These are phyloP conservation scores for Castanopsis chinensis DNA, from an alignment of 306 rosid genomes.

Conservation along the genomic window DNA sequence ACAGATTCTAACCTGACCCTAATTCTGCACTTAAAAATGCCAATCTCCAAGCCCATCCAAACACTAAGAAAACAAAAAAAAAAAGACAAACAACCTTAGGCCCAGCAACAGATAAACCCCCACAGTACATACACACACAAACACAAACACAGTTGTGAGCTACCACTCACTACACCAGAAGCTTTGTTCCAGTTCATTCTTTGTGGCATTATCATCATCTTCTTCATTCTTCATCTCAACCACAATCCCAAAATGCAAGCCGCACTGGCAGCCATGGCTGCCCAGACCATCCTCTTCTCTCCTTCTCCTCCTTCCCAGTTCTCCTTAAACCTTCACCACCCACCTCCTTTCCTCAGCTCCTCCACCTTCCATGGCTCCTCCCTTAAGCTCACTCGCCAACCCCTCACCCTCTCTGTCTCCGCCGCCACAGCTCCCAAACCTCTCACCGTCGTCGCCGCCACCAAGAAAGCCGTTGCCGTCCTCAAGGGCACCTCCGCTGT, in stretches of 20 bases:
- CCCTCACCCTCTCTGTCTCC: conserved; percentile 30
- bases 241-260: conserved; percentile 41
- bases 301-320: conserved; percentile 17
- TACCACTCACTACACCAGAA: not conserved
- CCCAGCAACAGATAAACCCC: too few species aligned
- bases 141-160: not conserved
- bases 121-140: too few species aligned
- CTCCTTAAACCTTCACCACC: conserved; percentile 15
- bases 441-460: conserved; percentile 48
- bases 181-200: not conserved
- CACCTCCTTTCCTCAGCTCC: conserved; percentile 18
- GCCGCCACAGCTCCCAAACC: conserved; percentile 46
- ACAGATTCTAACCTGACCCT: too few species aligned
- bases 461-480: conserved; percentile 72
- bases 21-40: too few species aligned
- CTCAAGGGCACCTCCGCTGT: conserved; percentile 64
- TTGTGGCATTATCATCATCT: not conserved
- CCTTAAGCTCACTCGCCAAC: conserved; percentile 41
- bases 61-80: too few species aligned
- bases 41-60: too few species aligned
- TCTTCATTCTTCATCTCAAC: not conserved
- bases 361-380: conserved; percentile 64
- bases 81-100: too few species aligned
- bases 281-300: conserved; percentile 40
- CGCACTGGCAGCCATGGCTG: conserved; percentile 57